Percentiles rank a stretch among this genome's conserved stretches.
phyloP scores from a whole-genome alignment of 2,329 filamentous ascomycete genomes.

The Trichocomaceae sp. region DNA sequence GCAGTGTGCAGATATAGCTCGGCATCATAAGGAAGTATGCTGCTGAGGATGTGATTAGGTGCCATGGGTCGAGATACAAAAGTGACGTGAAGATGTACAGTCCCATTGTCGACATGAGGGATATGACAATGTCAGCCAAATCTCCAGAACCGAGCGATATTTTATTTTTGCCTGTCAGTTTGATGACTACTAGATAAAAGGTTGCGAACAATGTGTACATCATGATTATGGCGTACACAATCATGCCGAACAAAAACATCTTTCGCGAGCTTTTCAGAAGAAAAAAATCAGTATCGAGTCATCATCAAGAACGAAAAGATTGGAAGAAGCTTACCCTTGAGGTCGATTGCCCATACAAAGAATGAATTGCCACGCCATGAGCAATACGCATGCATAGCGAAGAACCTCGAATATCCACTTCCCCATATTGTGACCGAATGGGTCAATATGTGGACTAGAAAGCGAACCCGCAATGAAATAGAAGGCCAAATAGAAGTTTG shows the following conservation, averaged over 20 bases:
- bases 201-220: conserved; percentile 84
- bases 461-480: conserved; percentile 95
- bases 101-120: conserved; percentile 78
- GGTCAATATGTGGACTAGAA: conserved; percentile 70
- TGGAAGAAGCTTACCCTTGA: conserved; percentile 58
- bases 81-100: conserved; percentile 96
- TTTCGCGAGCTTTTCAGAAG: conserved; percentile 57
- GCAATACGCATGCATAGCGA: conserved; percentile 74
- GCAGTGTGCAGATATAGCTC: conserved; percentile 90
- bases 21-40: conserved; percentile 94
- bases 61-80: conserved; percentile 96
- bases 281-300: not conserved
- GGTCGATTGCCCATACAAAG: conserved; percentile 92
- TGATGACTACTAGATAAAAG: conserved; percentile 80
- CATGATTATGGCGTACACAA: conserved; percentile 93
- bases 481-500: conserved; percentile 98
- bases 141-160: conserved; percentile 72
- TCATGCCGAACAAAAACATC: conserved; percentile 80
- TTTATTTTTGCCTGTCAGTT: conserved; percentile 50
- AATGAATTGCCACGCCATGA: conserved; percentile 94
- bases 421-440: conserved; percentile 82
- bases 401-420: conserved; percentile 79
- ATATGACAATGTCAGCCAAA: conserved; percentile 92
- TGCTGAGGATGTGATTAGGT: conserved; percentile 87
- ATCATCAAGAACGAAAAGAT: not conserved